Evolutionary conservation across 139 green algal genomes (phyloP).

Genomic region (Closterium sp.): DNA sequence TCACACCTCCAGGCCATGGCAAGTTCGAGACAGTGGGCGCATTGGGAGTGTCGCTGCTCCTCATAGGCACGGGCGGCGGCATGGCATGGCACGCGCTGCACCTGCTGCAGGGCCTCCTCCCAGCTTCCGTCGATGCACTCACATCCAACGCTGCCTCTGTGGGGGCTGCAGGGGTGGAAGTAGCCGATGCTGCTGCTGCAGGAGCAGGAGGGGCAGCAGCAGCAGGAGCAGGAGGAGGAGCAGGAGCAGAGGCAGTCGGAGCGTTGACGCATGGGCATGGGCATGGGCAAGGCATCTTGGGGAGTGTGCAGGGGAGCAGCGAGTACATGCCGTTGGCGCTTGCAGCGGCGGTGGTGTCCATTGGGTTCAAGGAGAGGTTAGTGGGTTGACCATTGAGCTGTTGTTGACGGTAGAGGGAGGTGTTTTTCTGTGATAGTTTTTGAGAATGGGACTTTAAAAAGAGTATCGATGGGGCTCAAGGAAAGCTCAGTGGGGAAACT

Average conservation of each 20-base stretch:
- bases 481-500: conserved; percentile 31
- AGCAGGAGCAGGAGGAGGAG: not conserved
- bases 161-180: not conserved
- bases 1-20: conserved; percentile 36
- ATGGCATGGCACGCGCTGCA: conserved; percentile 51
- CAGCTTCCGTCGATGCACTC: not conserved
- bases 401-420: too few relatives aligned
- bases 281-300: conserved; percentile 23
- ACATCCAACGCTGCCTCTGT: not conserved
- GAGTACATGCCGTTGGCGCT: conserved; percentile 45
- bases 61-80: conserved; percentile 42
- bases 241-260: not conserved
- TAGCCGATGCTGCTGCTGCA: not conserved
- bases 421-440: too few relatives aligned
- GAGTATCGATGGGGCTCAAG: conserved; percentile 50
- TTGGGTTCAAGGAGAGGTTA: conserved; percentile 49
- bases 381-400: not conserved
- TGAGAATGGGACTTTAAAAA: too few relatives aligned
- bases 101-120: conserved; percentile 35
- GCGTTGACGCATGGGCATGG: not conserved
- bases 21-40: conserved; percentile 52
- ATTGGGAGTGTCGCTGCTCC: conserved; percentile 33
- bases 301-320: not conserved
- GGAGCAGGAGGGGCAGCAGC: not conserved
- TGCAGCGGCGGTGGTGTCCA: conserved; percentile 41